Conservation (phyloP, 2,329 filamentous ascomycete species). For the Colletotrichum paranaense region DNA sequence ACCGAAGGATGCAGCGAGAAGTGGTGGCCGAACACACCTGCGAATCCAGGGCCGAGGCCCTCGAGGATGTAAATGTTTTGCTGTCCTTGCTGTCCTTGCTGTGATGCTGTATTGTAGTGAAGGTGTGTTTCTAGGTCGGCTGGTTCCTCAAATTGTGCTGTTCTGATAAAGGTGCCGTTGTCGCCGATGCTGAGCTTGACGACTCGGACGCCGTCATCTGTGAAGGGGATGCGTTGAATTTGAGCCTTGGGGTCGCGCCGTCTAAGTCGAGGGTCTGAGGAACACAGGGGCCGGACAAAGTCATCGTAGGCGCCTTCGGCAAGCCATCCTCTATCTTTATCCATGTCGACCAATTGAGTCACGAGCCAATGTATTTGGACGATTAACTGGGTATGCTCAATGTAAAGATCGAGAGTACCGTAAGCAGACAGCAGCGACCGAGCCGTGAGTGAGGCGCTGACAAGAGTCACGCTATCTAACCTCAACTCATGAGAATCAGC, state of each 20-base stretch:
- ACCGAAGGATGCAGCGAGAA: conserved; percentile 40
- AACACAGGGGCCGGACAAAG: conserved; percentile 30
- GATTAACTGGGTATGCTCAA: not conserved
- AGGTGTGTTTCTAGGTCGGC: conserved; percentile 12
- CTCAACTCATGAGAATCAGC: not conserved
- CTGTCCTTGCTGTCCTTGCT: not conserved
- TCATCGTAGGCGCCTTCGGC: conserved; percentile 31
- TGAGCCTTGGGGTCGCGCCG: conserved; percentile 39
- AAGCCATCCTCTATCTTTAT: conserved; percentile 28
- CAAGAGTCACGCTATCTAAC: conserved; percentile 3
- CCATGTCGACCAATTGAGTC: conserved; percentile 2
- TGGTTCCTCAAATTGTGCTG: conserved; percentile 29
- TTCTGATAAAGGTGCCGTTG: conserved; percentile 22
- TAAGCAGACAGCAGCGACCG: not conserved
- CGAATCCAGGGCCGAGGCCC: conserved; percentile 38
- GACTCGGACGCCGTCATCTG: conserved; percentile 30
- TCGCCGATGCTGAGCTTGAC: conserved; percentile 33
- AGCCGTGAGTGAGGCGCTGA: not conserved
- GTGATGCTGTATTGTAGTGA: not conserved
- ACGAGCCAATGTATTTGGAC: not conserved
- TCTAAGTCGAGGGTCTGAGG: conserved; percentile 37
- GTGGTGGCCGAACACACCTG: conserved; percentile 35
- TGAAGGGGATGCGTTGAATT: conserved; percentile 35
- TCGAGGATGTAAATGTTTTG: conserved; percentile 40
- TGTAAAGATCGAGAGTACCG: not conserved